phyloP scores from a whole-genome alignment of 2,329 filamentous ascomycete species.

The Geosmithia morbida region DNA sequence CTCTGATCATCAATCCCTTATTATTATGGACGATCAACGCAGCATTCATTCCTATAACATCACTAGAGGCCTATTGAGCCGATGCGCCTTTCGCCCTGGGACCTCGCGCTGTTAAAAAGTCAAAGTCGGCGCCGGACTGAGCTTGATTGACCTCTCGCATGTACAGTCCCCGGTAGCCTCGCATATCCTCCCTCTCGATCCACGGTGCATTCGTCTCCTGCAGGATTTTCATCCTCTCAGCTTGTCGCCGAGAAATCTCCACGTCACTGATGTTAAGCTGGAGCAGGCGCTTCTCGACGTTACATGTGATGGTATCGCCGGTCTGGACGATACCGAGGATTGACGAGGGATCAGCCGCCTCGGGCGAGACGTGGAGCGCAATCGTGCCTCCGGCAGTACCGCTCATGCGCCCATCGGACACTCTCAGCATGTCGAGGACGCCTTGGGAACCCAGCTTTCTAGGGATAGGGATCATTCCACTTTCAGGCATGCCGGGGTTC shows the following conservation, averaged over 20 bases:
- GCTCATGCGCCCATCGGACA: constrained; percentile 79
- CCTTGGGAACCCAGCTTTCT: constrained; percentile 66
- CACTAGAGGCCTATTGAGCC: no score
- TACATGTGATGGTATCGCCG: constrained; percentile 68
- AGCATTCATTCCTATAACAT: no score
- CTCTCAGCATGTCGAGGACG: constrained; percentile 64
- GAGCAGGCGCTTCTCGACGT: constrained; percentile 51
- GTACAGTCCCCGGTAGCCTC: constrained; percentile 46
- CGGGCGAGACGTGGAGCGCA: constrained; percentile 74
- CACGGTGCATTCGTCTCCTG: no score
- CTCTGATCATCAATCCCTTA: no score
- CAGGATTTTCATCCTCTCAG: constrained; percentile 10
- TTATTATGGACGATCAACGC: no score
- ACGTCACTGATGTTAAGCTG: constrained; percentile 48
- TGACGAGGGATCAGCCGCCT: constrained; percentile 62
- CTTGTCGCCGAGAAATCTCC: constrained; percentile 42
- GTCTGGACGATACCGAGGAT: constrained; percentile 64
- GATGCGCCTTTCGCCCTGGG: no score
- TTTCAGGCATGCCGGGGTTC: constrained; percentile 88
- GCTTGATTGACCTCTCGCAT: constrained; percentile 45
- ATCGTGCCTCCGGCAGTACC: constrained; percentile 85
- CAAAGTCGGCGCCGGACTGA: constrained; percentile 44
- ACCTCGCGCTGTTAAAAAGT: constrained; percentile 35
- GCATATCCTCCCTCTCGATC: constrained; percentile 5
- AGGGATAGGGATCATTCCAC: constrained; percentile 47